phyloP scores from a whole-genome alignment of 129 eudicot genomes.

The Flaveria bidentis region DNA sequence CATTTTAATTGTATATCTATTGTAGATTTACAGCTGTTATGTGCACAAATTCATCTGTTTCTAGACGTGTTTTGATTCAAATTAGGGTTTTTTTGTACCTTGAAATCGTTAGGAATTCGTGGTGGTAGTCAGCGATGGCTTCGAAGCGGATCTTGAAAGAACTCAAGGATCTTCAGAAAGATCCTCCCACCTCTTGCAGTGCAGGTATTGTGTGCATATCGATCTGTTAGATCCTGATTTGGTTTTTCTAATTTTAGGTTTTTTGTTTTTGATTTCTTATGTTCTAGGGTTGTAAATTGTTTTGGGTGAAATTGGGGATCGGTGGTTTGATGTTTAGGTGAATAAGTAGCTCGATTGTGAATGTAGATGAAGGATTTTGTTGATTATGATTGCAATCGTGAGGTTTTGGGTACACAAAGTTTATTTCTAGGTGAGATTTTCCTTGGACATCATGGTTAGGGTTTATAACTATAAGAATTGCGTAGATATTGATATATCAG shows the following conservation, averaged over 20 bases:
- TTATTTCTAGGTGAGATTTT: background rate
- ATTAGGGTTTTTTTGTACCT: constrained; percentile 31
- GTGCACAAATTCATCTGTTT: constrained; percentile 11
- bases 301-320: constrained; percentile 11
- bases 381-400: constrained; percentile 12
- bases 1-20: too few species aligned
- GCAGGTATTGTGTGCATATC: constrained; percentile 42
- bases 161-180: constrained; percentile 69
- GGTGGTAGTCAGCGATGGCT: constrained; percentile 45
- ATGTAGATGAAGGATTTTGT: constrained; percentile 2
- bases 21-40: background rate
- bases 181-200: constrained; percentile 80
- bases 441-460: background rate
- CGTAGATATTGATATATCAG: constrained; percentile 12
- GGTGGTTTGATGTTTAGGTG: background rate
- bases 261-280: background rate
- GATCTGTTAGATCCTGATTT: constrained; percentile 12
- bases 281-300: background rate
- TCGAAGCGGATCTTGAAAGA: constrained; percentile 68
- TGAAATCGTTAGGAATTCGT: constrained; percentile 32
- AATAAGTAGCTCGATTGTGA: constrained; percentile 6
- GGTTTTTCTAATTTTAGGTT: background rate
- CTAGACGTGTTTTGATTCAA: background rate
- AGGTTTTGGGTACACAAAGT: background rate
- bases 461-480: background rate